Base-by-base conservation (phyloP, 805 yeast species). In the Lipomyces kockii region DNA sequence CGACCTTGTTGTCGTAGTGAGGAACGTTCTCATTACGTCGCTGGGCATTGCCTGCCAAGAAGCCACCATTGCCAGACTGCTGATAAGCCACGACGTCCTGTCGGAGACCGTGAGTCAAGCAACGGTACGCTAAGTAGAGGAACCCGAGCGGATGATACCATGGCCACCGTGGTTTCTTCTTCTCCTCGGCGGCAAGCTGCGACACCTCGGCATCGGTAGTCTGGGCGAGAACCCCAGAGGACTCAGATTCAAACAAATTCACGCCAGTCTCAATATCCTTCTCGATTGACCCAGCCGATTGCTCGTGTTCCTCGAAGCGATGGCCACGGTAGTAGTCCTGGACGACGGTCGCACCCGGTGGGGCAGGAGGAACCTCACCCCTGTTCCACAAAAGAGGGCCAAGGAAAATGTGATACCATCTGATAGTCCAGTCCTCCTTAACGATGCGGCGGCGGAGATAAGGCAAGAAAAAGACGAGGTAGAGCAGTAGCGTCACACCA, bases 1-100 rank as follows among this genome's bases (percentile, higher is more conserved):
- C 94, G 66, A 87, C 80, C 77, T 87, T 86, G 83, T 86, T 87
- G 76, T 88, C 90, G 78, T 89, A 89, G 74, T 83, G 86, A 77
- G 86, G 87, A 67, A 92, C 86, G 66, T 80, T 80, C n/a, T 29
- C 32, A 37, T 67, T 67, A 8, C 70, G 68, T 76, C 65, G 87
- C 78, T 52, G 75, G 70, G 67, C 82, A 83, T 43, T 70, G 74
- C 43, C 69, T 27, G 64, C 55, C n/a, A 67, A 58, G 55, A 67
- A 60, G 7, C 68, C 68, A 57, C 63, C 69, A 22, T 46, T 35
- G 14, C 59, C 54, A 11, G 56, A 17, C 51, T 52, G 61, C 64
- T 76, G 78, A 29, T 76, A 73, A 11, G 77, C 49, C 64, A 89
- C 84, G 65, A 89, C 86, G 78, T 89, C 93, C 75, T 85, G 85